Evolutionary conservation across 2,329 filamentous ascomycete species (phyloP).

Genomic region (Ceratocystis variospora): DNA sequence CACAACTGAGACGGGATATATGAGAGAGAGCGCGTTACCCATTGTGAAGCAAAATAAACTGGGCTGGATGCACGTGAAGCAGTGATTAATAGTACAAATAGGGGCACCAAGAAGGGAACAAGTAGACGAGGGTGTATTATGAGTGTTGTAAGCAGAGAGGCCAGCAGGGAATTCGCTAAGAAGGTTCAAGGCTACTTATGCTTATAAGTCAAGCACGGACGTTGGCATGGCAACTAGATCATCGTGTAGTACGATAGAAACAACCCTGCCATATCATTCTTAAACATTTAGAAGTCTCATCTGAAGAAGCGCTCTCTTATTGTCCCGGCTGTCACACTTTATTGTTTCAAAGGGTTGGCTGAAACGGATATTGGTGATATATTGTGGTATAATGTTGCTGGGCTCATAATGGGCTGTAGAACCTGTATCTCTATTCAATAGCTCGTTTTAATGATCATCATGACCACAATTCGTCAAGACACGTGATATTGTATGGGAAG

Average conservation of each 20-base stretch:
- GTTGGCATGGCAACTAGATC: constrained; percentile 6
- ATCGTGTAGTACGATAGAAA: neutral
- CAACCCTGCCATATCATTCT: neutral
- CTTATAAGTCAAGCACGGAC: neutral
- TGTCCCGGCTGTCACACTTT: neutral
- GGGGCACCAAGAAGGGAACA: neutral
- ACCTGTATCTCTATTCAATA: neutral
- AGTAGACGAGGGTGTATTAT: neutral
- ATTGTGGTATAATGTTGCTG: neutral
- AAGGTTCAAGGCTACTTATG: neutral
- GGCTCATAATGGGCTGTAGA: neutral
- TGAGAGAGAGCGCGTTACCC: constrained; percentile 16
- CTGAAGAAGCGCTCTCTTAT: neutral
- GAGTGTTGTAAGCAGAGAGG: neutral
- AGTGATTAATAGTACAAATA: neutral
- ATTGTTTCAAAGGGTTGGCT: neutral
- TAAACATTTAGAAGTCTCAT: neutral
- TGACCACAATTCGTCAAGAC: neutral
- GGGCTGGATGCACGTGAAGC: neutral
- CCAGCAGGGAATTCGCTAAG: neutral
- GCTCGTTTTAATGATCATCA: neutral
- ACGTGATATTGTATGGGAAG: neutral
- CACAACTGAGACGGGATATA: constrained; percentile 10
- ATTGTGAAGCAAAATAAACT: neutral
- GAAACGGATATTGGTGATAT: too few relatives aligned